Evolutionary conservation across 2,329 filamentous ascomycete species (phyloP).

Genomic region (Colletotrichum simmondsii): DNA sequence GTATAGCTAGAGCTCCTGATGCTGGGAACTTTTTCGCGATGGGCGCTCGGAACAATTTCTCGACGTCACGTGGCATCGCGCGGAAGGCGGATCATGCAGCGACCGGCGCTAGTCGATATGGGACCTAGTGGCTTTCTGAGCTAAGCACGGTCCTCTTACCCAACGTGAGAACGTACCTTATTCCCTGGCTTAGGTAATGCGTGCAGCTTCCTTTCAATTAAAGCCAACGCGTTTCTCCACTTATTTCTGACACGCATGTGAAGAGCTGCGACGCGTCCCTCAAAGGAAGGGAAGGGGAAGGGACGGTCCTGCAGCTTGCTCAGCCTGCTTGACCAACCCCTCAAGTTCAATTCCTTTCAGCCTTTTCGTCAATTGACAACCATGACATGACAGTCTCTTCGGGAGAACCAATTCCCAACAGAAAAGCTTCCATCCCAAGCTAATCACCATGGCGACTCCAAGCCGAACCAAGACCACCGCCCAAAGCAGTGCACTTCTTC

Average conservation of each 20-base stretch:
- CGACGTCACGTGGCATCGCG: constrained; percentile 29
- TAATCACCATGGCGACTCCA: constrained; percentile 39
- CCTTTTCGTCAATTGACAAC: not conserved
- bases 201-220: constrained; percentile 1
- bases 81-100: constrained; percentile 28
- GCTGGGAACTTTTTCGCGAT: constrained; percentile 34
- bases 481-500: constrained; percentile 44
- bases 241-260: constrained; percentile 19
- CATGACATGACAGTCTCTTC: constrained; percentile 5
- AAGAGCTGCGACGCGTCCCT: constrained; percentile 25
- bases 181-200: not conserved
- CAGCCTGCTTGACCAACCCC: not conserved
- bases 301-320: not conserved
- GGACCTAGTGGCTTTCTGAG: not conserved
- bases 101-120: not conserved
- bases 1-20: constrained; percentile 24
- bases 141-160: not conserved
- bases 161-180: not conserved
- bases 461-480: constrained; percentile 25
- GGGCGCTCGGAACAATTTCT: constrained; percentile 32
- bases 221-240: constrained; percentile 10
- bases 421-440: not conserved
- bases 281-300: not conserved
- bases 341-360: not conserved
- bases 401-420: not conserved